Percentiles rank a stretch among this genome's conserved stretches.
These are phyloP conservation scores for Danielia oregonensis DNA, from an alignment of 805 yeast species.

Conservation along the genomic window DNA sequence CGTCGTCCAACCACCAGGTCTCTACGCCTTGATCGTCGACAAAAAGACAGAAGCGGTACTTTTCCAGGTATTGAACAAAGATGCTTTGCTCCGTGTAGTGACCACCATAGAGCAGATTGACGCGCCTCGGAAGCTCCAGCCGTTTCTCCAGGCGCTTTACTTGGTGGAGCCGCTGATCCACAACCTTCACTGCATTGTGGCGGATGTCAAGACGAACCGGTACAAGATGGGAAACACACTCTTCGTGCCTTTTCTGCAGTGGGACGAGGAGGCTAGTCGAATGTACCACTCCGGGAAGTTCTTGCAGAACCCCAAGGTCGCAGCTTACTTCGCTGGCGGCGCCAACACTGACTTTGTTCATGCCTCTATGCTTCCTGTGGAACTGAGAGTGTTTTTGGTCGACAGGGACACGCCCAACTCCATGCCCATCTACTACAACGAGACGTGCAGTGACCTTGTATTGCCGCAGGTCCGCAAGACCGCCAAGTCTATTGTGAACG, in stretches of 20 bases:
- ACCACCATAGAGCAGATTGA: conserved; percentile 67
- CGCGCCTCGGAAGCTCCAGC: conserved; percentile 53
- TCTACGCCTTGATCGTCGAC: conserved; percentile 51
- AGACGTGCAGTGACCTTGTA: conserved; percentile 58
- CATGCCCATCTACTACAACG: conserved; percentile 69
- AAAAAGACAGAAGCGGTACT: conserved; percentile 48
- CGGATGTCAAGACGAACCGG: conserved; percentile 70
- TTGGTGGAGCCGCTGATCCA: conserved; percentile 66
- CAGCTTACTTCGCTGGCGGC: conserved; percentile 30
- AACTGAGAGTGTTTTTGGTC: conserved; percentile 69
- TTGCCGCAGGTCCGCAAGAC: conserved; percentile 53
- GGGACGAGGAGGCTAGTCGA: conserved; percentile 21
- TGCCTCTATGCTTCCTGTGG: conserved; percentile 56
- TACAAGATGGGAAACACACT: conserved; percentile 73
- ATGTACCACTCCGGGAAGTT: conserved; percentile 22
- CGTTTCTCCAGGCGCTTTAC: conserved; percentile 75
- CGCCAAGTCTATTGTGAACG: conserved; percentile 62
- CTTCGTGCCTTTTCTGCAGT: conserved; percentile 53
- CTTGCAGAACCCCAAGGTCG: conserved; percentile 27
- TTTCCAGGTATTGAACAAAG: conserved; percentile 44
- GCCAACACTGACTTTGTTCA: conserved; percentile 25
- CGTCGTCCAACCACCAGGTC: conserved; percentile 26
- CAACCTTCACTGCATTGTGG: conserved; percentile 69
- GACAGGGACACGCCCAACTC: conserved; percentile 49
- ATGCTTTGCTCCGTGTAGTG: conserved; percentile 49